Evolutionary conservation across 305 asterid genomes (phyloP).

Genomic region (Solanum hybrid): DNA sequence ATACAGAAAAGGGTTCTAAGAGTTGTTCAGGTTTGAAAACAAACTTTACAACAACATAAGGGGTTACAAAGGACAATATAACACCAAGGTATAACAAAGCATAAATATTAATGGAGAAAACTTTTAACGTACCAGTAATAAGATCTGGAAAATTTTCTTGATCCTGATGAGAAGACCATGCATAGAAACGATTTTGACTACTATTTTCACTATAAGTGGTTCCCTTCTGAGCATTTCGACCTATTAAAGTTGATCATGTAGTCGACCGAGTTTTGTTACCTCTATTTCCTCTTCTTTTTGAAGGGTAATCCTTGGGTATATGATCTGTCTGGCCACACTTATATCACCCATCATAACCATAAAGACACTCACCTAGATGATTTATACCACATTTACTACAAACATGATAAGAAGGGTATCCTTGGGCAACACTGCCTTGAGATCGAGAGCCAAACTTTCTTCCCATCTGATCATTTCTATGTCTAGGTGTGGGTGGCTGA

Average conservation of each 20-base stretch:
- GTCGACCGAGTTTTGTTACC: neutral
- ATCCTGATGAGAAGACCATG: neutral
- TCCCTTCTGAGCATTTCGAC: neutral
- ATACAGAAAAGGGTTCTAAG: neutral
- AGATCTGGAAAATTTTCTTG: neutral
- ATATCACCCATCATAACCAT: neutral
- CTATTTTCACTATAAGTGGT: neutral
- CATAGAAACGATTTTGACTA: neutral
- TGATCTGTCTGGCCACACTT: neutral
- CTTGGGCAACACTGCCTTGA: neutral
- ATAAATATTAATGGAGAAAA: neutral
- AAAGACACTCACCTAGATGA: neutral
- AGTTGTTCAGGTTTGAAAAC: neutral
- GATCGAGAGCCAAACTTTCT: neutral
- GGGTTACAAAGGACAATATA: neutral
- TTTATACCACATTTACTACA: neutral
- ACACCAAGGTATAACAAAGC: too few relatives aligned
- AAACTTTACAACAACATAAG: neutral
- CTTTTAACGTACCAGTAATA: too few relatives aligned
- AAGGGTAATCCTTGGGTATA: neutral
- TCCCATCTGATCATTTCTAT: neutral
- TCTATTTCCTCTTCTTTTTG: too few relatives aligned
- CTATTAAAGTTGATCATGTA: neutral
- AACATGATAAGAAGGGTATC: neutral
- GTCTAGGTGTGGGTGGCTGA: neutral